These are phyloP conservation scores for Zygotorulaspora florentina DNA, from an alignment of 805 yeast species.

Conservation along the genomic window DNA sequence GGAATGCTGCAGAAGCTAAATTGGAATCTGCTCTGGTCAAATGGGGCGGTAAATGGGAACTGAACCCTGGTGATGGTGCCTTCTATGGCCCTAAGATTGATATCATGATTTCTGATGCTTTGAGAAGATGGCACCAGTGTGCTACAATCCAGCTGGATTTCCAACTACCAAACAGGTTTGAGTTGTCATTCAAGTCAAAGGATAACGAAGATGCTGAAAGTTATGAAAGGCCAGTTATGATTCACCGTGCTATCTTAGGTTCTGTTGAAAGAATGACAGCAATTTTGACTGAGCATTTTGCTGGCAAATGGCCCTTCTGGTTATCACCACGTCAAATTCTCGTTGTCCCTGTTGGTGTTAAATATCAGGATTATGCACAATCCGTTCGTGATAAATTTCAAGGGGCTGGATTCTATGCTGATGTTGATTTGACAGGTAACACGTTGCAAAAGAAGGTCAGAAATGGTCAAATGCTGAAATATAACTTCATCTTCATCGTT, in stretches of 20 bases:
- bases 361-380: constrained; percentile 86
- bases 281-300: constrained; percentile 94
- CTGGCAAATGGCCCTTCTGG: constrained; percentile 99
- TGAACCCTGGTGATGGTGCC: constrained; percentile 97
- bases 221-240: constrained; percentile 91
- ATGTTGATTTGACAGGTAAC: constrained; percentile 90
- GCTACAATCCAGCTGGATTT: constrained; percentile 98
- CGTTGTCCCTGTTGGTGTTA: constrained; percentile 95
- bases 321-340: constrained; percentile 97
- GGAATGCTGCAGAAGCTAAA: constrained; percentile 88
- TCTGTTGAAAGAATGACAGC: constrained; percentile 99
- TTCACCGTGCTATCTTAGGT: constrained; percentile 97
- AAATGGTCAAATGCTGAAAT: constrained; percentile 89
- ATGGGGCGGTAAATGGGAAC: constrained; percentile 89
- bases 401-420: constrained; percentile 80
- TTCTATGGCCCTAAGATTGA: constrained; percentile 95
- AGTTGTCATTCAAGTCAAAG: constrained; percentile 76
- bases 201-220: constrained; percentile 47
- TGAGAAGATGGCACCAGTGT: constrained; percentile 97
- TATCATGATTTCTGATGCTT: constrained; percentile 90
- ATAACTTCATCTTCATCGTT: constrained; percentile 93
- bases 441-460: constrained; percentile 98
- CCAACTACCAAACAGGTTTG: constrained; percentile 95
- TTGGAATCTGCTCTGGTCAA: constrained; percentile 76
- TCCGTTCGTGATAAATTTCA: constrained; percentile 66